phyloP scores from a whole-genome alignment of 169 alveolate genomes.

The Babesia bovis region DNA sequence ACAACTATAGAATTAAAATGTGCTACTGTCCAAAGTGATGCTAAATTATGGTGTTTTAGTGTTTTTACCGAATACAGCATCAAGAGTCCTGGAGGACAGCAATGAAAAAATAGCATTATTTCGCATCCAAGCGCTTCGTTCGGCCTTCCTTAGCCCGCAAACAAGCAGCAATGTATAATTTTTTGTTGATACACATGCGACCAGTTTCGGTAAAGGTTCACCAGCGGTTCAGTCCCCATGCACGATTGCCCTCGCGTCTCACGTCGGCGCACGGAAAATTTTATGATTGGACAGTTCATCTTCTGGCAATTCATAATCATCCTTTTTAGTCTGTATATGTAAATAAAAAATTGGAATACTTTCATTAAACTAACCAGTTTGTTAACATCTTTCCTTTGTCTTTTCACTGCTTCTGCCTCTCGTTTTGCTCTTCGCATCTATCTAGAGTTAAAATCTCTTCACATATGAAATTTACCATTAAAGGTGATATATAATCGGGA shows the following conservation, averaged over 20 bases:
- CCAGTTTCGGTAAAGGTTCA: background rate
- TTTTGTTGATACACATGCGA: background rate
- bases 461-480: slow-evolving; percentile 29
- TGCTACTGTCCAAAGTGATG: background rate
- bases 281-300: slow-evolving; percentile 51
- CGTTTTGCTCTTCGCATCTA: slow-evolving; percentile 32
- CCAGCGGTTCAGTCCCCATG: slow-evolving; percentile 9
- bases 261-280: slow-evolving; percentile 50
- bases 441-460: background rate
- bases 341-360: background rate
- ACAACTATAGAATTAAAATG: background rate
- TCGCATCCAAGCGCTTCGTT: background rate
- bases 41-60: background rate
- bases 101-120: background rate
- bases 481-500: slow-evolving; percentile 41
- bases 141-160: background rate
- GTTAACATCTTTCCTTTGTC: slow-evolving; percentile 10
- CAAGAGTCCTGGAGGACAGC: background rate
- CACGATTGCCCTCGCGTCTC: background rate
- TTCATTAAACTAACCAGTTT: slow-evolving; percentile 4
- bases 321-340: slow-evolving; percentile 6
- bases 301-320: slow-evolving; percentile 31
- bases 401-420: slow-evolving; percentile 30
- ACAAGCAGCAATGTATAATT: background rate
- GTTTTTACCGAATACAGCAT: background rate